Conservation (phyloP, 441 rosid genomes). For the Arabidopsis lyrata region DNA sequence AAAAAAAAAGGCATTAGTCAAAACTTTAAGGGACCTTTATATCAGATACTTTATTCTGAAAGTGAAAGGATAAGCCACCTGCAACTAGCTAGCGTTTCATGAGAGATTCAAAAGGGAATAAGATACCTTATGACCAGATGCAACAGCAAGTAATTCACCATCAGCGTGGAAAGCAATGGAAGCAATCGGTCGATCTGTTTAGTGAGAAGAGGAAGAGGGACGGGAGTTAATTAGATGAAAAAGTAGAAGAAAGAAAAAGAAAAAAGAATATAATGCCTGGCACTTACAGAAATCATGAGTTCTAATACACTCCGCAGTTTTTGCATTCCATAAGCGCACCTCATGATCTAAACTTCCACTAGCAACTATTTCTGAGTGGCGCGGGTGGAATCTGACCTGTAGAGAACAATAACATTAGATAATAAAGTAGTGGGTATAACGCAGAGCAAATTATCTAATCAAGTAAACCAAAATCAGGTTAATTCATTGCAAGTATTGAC, state of each 20-base stretch:
- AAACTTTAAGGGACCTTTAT: constrained; percentile 23
- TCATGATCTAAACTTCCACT: constrained; percentile 99
- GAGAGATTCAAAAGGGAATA: constrained; percentile 31
- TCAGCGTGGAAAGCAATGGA: constrained; percentile 97
- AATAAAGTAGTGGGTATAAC: constrained; percentile 6
- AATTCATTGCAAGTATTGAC: constrained; percentile 1
- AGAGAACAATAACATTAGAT: constrained; percentile 31
- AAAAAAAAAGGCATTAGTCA: constrained; percentile 21
- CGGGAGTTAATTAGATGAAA: constrained; percentile 29
- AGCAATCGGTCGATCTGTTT: constrained; percentile 90
- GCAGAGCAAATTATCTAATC: background rate
- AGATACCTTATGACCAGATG: constrained; percentile 96
- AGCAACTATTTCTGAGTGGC: constrained; percentile 83
- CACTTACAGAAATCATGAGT: constrained; percentile 89
- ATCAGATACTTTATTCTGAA: constrained; percentile 10
- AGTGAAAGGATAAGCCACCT: background rate
- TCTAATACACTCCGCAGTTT: constrained; percentile 83
- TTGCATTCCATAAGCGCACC: constrained; percentile 96
- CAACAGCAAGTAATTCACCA: constrained; percentile 96
- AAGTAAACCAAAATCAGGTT: constrained; percentile 5
- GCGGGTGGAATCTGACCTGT: constrained; percentile 97
- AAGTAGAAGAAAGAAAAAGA: constrained; percentile 13
- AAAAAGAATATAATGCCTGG: constrained; percentile 30
- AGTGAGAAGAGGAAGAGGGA: constrained; percentile 35
- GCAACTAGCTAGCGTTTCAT: constrained; percentile 24